Base-by-base conservation (phyloP, 257 asterid species). In the Fraxinus excelsior region DNA sequence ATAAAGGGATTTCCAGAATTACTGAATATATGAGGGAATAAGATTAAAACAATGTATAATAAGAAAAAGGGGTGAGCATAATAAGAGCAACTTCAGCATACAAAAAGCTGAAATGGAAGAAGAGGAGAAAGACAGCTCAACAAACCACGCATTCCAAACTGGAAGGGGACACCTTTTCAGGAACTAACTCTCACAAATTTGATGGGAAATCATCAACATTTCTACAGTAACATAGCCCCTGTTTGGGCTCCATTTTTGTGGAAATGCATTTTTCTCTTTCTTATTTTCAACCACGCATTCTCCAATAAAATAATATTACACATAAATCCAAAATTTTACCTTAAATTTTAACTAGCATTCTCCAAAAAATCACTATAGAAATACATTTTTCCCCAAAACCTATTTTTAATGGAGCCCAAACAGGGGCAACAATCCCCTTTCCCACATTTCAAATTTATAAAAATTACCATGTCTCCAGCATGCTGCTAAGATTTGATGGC, bases 1-100 rank as follows among this genome's bases (percentile, higher is more conserved):
- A 93, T 32, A 78, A 93, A 93, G 19, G 94, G 96, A 78, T 67
- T 87, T 76, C 82, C 85, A 42, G 79, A 73, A 44, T 74, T 80
- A 84, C 97, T 93, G 88, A 78, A 87, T 29, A 70, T 51, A 51
- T 56, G 40, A 68, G 79, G 60, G 64, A 71, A 29, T 70, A 72
- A 70, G 42, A 73, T 26, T 29, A 51, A 77, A 76, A 74, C 13
- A n/a, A 44, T 70, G 25, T 4, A 53, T 31, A 19, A 62, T 51
- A 34, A 69, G 62, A 56, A 4, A 76, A 78, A 34, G 29, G 66
- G 40, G 46, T 49, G 64, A 42, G 70, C 25, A 79, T 26, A 34
- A 76, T 9, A n/a, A 66, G 66, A 67, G 71, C 42, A 72, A 12
- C 8, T 66, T 29, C 46, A 37, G 81, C 28, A n/a, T n/a, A 32